Conservation (phyloP, 768 basidiomycete genomes). For the Clavaria fumosa region DNA sequence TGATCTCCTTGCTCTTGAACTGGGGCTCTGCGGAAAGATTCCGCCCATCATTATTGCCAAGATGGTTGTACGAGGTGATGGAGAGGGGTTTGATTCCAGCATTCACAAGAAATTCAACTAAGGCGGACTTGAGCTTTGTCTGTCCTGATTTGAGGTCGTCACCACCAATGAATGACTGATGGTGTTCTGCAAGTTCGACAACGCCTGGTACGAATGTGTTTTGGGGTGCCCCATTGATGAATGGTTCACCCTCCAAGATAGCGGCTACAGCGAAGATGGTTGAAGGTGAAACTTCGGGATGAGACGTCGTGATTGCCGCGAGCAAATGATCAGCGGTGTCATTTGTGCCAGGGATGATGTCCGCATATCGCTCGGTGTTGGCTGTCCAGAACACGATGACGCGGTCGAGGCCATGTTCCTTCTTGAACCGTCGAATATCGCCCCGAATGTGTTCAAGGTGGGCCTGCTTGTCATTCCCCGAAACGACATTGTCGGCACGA, state of each 20-base stretch:
- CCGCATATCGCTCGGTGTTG: slow-evolving; percentile 96
- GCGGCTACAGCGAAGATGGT: slow-evolving; percentile 91
- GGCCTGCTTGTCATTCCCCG: slow-evolving; percentile 72
- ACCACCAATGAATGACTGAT: slow-evolving; percentile 87
- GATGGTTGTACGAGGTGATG: slow-evolving; percentile 96
- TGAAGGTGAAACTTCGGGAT: slow-evolving; percentile 91
- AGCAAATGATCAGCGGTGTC: slow-evolving; percentile 86
- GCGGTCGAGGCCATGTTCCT: slow-evolving; percentile 65
- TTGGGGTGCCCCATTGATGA: slow-evolving; percentile 96
- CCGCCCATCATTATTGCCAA: slow-evolving; percentile 95
- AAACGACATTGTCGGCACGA: slow-evolving; percentile 86
- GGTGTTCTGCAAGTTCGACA: slow-evolving; percentile 80
- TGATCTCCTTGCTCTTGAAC: slow-evolving; percentile 98
- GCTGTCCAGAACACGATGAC: slow-evolving; percentile 97
- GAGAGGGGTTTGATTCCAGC: slow-evolving; percentile 96
- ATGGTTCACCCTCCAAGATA: slow-evolving; percentile 89
- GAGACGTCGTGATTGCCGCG: slow-evolving; percentile 63
- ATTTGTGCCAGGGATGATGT: slow-evolving; percentile 87
- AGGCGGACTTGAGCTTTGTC: slow-evolving; percentile 92
- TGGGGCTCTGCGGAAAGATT: slow-evolving; percentile 83
- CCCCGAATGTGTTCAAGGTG: slow-evolving; percentile 85
- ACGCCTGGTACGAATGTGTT: slow-evolving; percentile 98
- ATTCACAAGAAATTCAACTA: slow-evolving; percentile 97
- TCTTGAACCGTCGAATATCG: slow-evolving; percentile 93
- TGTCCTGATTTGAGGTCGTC: slow-evolving; percentile 98